Base-by-base conservation (phyloP, 1,284 basidiomycete genomes). In the Ceratobasidium sp. region DNA sequence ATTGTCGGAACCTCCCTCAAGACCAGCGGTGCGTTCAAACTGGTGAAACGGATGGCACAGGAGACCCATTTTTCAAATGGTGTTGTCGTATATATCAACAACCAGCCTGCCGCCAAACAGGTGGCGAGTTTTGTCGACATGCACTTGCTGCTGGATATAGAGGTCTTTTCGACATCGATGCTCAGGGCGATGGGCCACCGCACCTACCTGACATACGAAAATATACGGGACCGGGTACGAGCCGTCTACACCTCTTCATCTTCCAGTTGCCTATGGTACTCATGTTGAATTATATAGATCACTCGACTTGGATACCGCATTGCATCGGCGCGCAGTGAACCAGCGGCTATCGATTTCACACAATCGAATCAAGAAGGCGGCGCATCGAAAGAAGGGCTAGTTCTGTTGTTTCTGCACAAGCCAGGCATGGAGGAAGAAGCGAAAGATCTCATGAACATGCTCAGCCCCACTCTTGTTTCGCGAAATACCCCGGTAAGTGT, bases 31-130 rank as follows among this genome's bases (percentile, higher is more conserved):
- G 41, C 61, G 14, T 43, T 43, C 16, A n/a, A 41, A 22, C 39
- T 63, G 37, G 61, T 41, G n/a, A 63, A 63, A n/a, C 9, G 19
- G 2, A 63, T 63, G 61, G 61, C 61, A 22, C 31, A 43, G 27
- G 22, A 19, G 14, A 43, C 37, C 5, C 34, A 43, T 5, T 22
- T 22, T 1, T 5, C 7, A 5, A 27, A 27, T 11, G 61, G 61
- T 1, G n/a, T 24, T 22, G 53, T 54, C 1, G 14, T 54, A 22
- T 54, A 54, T 27, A 22, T 54, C 5, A 22, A 54, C 27, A 22
- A 5, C 2, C 13, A 2, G 8, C 19, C n/a, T 11, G 53, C 53
- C 22, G 27, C 19, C 27, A 11, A 11, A 4, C 22, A 13, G 22
- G 2, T 54, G 24, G 53, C 24, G 27, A 29, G 29, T 22, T 54